Conservation (phyloP, 148 eudicot genomes). For the Vaccinium darrowii region DNA sequence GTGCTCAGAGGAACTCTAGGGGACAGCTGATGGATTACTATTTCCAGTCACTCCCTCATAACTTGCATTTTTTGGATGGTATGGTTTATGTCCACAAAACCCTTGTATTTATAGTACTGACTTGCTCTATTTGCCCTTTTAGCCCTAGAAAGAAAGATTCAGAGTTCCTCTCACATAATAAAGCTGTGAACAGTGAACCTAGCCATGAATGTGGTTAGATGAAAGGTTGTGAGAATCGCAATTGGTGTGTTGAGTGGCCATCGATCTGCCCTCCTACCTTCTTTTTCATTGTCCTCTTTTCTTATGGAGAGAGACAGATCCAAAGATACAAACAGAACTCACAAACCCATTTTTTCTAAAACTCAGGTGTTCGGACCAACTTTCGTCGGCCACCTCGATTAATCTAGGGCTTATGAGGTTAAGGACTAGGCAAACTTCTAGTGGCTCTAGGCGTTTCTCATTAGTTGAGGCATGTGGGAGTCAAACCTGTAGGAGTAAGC, state of each 20-base stretch:
- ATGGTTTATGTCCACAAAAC: not conserved
- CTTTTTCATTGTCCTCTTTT: not conserved
- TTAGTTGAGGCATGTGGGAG: too few species aligned
- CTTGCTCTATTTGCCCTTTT: not conserved
- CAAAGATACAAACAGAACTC: not conserved
- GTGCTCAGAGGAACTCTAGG: not conserved
- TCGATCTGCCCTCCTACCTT: not conserved
- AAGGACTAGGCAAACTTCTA: too few species aligned
- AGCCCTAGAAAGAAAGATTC: not conserved
- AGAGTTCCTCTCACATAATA: not conserved
- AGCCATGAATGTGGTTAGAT: constrained; percentile 17
- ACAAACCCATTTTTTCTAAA: not conserved
- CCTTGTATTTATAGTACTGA: constrained; percentile 1
- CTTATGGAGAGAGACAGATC: not conserved
- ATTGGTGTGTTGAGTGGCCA: not conserved
- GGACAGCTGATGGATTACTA: not conserved
- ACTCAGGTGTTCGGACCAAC: too few species aligned
- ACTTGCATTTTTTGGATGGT: not conserved
- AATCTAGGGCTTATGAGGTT: too few species aligned
- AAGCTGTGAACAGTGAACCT: constrained; percentile 17
- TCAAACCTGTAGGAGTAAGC: too few species aligned
- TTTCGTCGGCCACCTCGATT: too few species aligned
- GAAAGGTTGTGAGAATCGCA: not conserved
- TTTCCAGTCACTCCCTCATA: not conserved
- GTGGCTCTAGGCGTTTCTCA: too few species aligned